Evolutionary conservation across 352 stramenopile genomes (phyloP).

Genomic region (Globisporangium nunn): DNA sequence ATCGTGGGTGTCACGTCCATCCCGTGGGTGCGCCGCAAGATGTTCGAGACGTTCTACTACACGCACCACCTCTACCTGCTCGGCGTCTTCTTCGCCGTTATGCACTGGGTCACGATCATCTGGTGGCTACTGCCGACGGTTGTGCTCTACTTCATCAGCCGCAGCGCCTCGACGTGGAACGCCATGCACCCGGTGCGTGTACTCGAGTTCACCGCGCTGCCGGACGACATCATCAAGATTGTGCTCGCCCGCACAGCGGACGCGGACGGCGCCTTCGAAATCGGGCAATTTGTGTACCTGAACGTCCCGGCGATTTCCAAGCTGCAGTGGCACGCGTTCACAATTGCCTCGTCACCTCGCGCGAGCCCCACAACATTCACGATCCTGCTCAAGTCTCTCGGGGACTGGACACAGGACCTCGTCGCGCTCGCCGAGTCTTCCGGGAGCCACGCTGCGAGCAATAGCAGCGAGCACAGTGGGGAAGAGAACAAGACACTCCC

Average conservation of each 20-base stretch:
- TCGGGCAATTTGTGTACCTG: constrained; percentile 55
- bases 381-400: constrained; percentile 40
- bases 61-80: constrained; percentile 48
- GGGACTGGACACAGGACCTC: constrained; percentile 43
- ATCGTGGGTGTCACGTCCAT: constrained; percentile 30
- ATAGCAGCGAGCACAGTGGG: constrained; percentile 3
- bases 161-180: constrained; percentile 39
- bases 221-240: constrained; percentile 38
- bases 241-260: constrained; percentile 21
- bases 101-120: constrained; percentile 44
- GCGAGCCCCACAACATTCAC: constrained; percentile 28
- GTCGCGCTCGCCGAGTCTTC: constrained; percentile 21
- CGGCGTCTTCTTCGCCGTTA: constrained; percentile 34
- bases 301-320: constrained; percentile 47
- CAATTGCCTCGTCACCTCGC: constrained; percentile 39
- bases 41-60: constrained; percentile 58
- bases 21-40: constrained; percentile 35
- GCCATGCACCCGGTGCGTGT: constrained; percentile 28
- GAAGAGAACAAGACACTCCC: constrained; percentile 13
- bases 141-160: constrained; percentile 42
- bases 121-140: constrained; percentile 46
- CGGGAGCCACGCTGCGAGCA: background rate
- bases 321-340: constrained; percentile 59
- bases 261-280: constrained; percentile 20
- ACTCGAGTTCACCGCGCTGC: constrained; percentile 21